Base-by-base conservation (phyloP, 345 rosid genomes). In the Euphorbia pulcherrima region DNA sequence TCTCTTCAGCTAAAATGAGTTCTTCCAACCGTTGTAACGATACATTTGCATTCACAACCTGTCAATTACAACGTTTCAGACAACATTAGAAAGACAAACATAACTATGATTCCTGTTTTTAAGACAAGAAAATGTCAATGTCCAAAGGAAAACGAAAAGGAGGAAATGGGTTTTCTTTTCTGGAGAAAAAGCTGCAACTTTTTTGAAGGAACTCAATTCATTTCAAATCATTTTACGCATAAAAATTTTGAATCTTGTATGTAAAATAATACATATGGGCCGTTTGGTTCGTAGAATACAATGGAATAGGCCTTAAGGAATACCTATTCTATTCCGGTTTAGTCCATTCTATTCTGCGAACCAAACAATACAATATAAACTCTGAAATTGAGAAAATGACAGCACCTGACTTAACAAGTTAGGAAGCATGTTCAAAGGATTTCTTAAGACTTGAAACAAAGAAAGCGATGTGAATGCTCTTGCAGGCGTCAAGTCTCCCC, bases 31-130 rank as follows among this genome's bases (percentile, higher is more conserved):
- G 99, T 80, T 91, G 92, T 50, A 89, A 77, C 35, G 97, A 94
- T 65, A 89, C 88, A 77, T 91, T 85, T 62, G 97, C 97, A 74
- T 80, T 94, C 27, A 88, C 97, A 74, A 85, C 99, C 97, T 91
- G 81, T 41, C 68, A 54, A 70, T 26, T 17, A 68, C 35, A 68
- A 21, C 60, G 52, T 16, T 60, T 52, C 61, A 66, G 48, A 65
- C 1, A 30, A 18, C 39, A 61, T 63, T 13, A 12, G 10, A 70
- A 27, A 39, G 20, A 68, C 6, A 60, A 27, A 41, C 29, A 30
- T 27, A 16, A 10, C 27, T 39, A 20, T 60, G 60, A 58, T 23
- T 44, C 17, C 5, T 4, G 14, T 30, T 29, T 1, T 2, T n/a
- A n/a, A 41, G 24, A 18, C 30, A 55, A 35, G 14, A 30, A n/a